Conservation (phyloP, 1,139 yeast genomes). For the Ogataea hybrid region DNA sequence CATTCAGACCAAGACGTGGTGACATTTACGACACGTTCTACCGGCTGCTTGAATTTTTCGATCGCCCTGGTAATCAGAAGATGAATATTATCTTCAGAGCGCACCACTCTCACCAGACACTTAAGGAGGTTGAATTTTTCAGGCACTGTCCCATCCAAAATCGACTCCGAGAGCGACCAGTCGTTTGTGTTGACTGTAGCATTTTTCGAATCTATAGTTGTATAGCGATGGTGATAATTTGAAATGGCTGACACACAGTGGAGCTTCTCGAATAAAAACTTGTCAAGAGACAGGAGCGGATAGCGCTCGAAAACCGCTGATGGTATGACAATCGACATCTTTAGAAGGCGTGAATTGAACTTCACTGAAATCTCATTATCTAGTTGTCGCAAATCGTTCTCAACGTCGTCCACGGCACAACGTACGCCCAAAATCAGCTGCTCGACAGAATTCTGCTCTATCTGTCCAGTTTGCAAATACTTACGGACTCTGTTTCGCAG, state of each 20-base stretch:
- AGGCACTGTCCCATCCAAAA: constrained; percentile 9
- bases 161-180: constrained; percentile 10
- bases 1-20: constrained; percentile 30
- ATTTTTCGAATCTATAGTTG: constrained; percentile 36
- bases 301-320: constrained; percentile 19
- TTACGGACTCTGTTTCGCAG: constrained; percentile 49
- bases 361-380: neutral
- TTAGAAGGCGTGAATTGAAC: constrained; percentile 8
- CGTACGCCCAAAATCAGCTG: constrained; percentile 8
- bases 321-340: constrained; percentile 28
- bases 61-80: constrained; percentile 11
- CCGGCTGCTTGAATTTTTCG: constrained; percentile 3
- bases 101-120: constrained; percentile 23
- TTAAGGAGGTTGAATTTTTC: constrained; percentile 14
- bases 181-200: constrained; percentile 1
- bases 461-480: constrained; percentile 16
- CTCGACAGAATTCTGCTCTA: constrained; percentile 1
- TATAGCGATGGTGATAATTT: constrained; percentile 47
- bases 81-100: constrained; percentile 26
- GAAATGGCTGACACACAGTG: constrained; percentile 40
- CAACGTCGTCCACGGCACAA: constrained; percentile 4
- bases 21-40: neutral
- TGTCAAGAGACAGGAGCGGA: constrained; percentile 22
- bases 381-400: neutral
- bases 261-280: constrained; percentile 37